Base-by-base conservation (phyloP, 2,329 filamentous ascomycete genomes). In the Penicillium sp. region DNA sequence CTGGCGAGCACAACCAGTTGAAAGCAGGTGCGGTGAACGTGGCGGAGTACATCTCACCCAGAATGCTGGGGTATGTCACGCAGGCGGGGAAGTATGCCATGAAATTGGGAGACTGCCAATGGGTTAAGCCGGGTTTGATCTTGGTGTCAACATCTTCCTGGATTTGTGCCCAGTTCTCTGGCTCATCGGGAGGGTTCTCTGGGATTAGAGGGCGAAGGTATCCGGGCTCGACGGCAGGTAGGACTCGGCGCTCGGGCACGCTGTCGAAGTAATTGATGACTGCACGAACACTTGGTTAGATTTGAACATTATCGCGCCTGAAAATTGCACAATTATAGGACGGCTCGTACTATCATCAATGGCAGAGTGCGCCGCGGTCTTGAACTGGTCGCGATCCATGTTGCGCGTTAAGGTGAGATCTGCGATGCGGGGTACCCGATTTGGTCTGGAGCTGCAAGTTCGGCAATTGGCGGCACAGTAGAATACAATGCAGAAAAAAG, bases 1-100 rank as follows among this genome's bases (percentile, higher is more conserved):
- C 92, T 0, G 93, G 93, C 6, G 88, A 92, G 77, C 93, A 97
- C 63, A 97, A 87, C 93, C 93, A 97, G 77, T 97, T 97, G 82
- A 97, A 97, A 40, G 91, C 91, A 1, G 93, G 91, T 17, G 90
- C 90, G 13, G 87, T 94, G 77, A 97, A 93, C 7, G 91, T 89
- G 6, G 90, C 88, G 43, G 87, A 91, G 80, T 96, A 97, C 80
- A 97, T 87, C 77, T 97, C 93, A 21, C 91, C 93, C 12, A 97
- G 83, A 74, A 96, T 93, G 29, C 87, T 78, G 0, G 93, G 92
- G 71, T 89, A 97, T 37, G 89, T 90, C 53, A 88, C 87, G 25
- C 86, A 87, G 50, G 91, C 91, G 1, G 93, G 90, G 77, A 94
- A 97, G 81, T 95, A 97, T 45, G 93, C 93, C 85, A 97, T 91